Conservation (phyloP, 352 stramenopile genomes). For the Pythium sp. region DNA sequence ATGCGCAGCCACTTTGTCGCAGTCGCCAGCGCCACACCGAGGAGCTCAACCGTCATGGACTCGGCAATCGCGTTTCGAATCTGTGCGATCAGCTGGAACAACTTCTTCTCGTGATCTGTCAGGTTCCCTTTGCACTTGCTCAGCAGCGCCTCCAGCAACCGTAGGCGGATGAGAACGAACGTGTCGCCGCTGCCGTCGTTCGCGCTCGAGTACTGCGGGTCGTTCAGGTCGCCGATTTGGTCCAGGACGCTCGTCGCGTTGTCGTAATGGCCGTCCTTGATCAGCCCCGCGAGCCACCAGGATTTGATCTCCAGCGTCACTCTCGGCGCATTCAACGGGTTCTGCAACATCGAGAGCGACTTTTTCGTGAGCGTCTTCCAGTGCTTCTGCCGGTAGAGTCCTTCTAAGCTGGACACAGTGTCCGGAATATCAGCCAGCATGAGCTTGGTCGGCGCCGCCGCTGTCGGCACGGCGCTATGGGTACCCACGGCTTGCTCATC, state of each 20-base stretch:
- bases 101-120: constrained; percentile 58
- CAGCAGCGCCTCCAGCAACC: constrained; percentile 62
- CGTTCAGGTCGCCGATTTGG: constrained; percentile 67
- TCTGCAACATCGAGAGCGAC: constrained; percentile 68
- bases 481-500: constrained; percentile 32
- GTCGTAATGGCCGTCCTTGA: constrained; percentile 78
- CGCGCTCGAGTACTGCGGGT: constrained; percentile 18
- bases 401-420: constrained; percentile 47
- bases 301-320: constrained; percentile 72
- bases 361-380: constrained; percentile 80
- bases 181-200: constrained; percentile 20
- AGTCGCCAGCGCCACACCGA: constrained; percentile 32
- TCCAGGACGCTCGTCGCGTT: constrained; percentile 68
- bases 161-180: constrained; percentile 57
- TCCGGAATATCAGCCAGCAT: constrained; percentile 61
- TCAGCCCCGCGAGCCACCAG: constrained; percentile 77
- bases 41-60: constrained; percentile 25
- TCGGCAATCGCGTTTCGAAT: constrained; percentile 24
- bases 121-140: constrained; percentile 66
- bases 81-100: constrained; percentile 51
- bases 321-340: constrained; percentile 38
- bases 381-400: constrained; percentile 60
- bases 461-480: constrained; percentile 13
- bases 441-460: constrained; percentile 31
- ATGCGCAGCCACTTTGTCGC: constrained; percentile 57